These are phyloP conservation scores for Oidiodendron maius DNA, from an alignment of 495 filamentous ascomycete genomes.

Conservation along the genomic window DNA sequence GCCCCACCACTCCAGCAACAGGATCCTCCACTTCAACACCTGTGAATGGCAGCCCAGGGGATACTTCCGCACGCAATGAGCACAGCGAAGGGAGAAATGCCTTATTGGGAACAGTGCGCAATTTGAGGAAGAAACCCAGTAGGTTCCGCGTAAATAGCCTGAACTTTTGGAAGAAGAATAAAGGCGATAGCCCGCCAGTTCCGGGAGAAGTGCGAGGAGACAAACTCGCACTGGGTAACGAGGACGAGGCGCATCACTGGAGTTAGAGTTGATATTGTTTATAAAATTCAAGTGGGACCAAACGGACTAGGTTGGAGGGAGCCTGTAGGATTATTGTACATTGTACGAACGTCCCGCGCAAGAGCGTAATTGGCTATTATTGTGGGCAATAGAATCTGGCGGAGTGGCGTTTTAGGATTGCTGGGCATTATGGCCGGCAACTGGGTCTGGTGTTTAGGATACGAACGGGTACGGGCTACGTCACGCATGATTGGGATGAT, in stretches of 20 bases:
- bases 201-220: neutral
- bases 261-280: neutral
- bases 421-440: neutral
- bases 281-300: neutral
- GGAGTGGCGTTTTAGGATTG: neutral
- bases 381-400: neutral
- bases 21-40: neutral
- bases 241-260: neutral
- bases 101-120: slow-evolving; percentile 17
- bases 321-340: neutral
- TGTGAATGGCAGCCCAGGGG: neutral
- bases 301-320: neutral
- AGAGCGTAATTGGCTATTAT: neutral
- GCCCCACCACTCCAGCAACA: neutral
- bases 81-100: slow-evolving; percentile 2
- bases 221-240: neutral
- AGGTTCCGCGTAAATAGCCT: slow-evolving; percentile 21
- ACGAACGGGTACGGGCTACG: neutral
- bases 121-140: slow-evolving; percentile 21
- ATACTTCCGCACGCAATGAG: neutral
- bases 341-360: neutral
- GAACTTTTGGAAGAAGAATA: slow-evolving; percentile 22
- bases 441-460: neutral
- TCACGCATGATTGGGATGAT: neutral
- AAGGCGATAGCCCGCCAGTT: slow-evolving; percentile 19